phyloP scores from a whole-genome alignment of 768 basidiomycete genomes.

The Sarcodon sp. region DNA sequence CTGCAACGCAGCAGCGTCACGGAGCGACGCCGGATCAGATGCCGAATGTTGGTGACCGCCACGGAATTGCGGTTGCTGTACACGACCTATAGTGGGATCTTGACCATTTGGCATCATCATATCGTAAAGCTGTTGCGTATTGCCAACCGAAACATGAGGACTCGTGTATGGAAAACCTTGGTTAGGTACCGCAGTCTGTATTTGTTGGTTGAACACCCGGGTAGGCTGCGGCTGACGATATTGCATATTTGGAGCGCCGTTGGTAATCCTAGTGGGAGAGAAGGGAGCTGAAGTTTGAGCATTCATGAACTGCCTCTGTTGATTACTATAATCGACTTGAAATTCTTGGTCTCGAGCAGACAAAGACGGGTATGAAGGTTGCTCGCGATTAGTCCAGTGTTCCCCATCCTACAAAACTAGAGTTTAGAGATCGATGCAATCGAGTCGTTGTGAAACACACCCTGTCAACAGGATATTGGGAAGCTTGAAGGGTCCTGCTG shows the following conservation, averaged over 20 bases:
- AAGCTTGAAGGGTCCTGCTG: constrained; percentile 44
- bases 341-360: constrained; percentile 27
- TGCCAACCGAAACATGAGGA: constrained; percentile 55
- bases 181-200: constrained; percentile 30
- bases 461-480: constrained; percentile 3
- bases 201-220: constrained; percentile 45
- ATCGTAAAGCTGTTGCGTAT: constrained; percentile 68
- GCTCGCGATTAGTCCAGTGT: constrained; percentile 12
- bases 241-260: constrained; percentile 28
- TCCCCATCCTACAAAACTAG: background rate
- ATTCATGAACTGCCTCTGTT: constrained; percentile 42
- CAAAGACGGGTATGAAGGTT: constrained; percentile 56
- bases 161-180: constrained; percentile 30
- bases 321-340: constrained; percentile 43
- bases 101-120: constrained; percentile 55
- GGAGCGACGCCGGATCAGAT: constrained; percentile 67
- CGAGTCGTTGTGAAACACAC: background rate
- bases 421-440: constrained; percentile 6
- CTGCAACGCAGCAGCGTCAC: constrained; percentile 50
- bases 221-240: constrained; percentile 44
- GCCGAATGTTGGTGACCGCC: constrained; percentile 71
- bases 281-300: constrained; percentile 25
- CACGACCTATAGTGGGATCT: constrained; percentile 56
- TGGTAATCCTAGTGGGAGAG: constrained; percentile 38
- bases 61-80: constrained; percentile 75